Evolutionary conservation across 306 rosid genomes (phyloP), one percentile per base, ranked within the genome.

Genomic region (Cicer yamashitae): DNA sequence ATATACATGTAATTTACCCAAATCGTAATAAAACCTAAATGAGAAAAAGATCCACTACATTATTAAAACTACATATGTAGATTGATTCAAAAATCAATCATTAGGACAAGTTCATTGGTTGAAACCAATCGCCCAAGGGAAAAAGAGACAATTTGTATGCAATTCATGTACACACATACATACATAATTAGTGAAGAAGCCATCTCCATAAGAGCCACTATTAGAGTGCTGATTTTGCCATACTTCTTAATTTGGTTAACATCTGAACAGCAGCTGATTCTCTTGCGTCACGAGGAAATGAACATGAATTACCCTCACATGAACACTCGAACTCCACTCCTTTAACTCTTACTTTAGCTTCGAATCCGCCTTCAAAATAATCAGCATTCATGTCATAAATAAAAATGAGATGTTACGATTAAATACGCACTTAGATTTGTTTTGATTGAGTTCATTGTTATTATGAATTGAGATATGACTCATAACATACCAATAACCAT

Each of bases 241-340:
- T 73, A 3, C 22, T 81, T 77, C 75, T 68, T 56, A 84, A 73
- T 4, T 45, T 74, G 17, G 77, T 45, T 71, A 81, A 61, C 78
- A 81, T 80, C 77, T 78, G 74, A 18, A 68, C 81, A 11, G 97
- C 96, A 43, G 91, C 92, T 15, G 91, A 88, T 22, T 88, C 87
- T 78, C 87, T 81, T 54, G 87, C 87, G 62, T 84, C 81, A 4
- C 25, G 43, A 61, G 87, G 85, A 68, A 1, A 8, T 9, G 73
- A 38, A 78, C 82, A 70, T 34, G 12, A 9, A 9, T 77, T 75
- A 22, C 94, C 84, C 10, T 48, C 77, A 30, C 73, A 60, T 8
- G 86, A 83, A 70, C 46, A 58, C 59, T 88, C 91, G 41, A 90
- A 92, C 79, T 88, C 85, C 17, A 61, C 18, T 79, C 96, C 96